A percentile compares a stretch with the other conserved stretches of the same genome.
Evolutionary conservation across 495 filamentous ascomycete genomes (phyloP).

Genomic region (Hypomontagnella submonticulosa): DNA sequence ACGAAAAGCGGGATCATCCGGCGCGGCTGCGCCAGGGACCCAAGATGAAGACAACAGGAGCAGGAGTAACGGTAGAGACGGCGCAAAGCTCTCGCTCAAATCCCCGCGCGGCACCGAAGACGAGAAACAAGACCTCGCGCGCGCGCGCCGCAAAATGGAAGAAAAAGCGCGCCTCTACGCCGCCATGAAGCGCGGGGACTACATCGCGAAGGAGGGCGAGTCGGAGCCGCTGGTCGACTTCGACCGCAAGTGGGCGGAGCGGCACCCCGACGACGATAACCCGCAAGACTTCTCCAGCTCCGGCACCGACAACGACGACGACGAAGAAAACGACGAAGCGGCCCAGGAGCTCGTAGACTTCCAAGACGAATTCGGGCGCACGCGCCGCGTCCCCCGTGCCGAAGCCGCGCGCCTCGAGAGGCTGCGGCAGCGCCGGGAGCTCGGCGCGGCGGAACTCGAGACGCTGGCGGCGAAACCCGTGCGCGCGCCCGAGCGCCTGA

Average conservation of each 20-base stretch:
- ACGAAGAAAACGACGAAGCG: too few relatives aligned
- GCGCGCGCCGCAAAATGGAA: constrained; percentile 81
- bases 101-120: constrained; percentile 58
- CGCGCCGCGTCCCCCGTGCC: constrained; percentile 70
- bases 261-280: constrained; percentile 52
- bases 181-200: constrained; percentile 81
- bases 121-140: constrained; percentile 57
- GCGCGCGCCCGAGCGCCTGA: constrained; percentile 72
- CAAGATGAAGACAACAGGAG: constrained; percentile 25
- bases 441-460: constrained; percentile 60
- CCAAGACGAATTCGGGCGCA: constrained; percentile 89
- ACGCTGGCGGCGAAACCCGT: constrained; percentile 64
- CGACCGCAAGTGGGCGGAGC: constrained; percentile 91
- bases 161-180: constrained; percentile 88
- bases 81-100: constrained; percentile 54
- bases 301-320: constrained; percentile 47
- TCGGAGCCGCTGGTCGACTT: constrained; percentile 83
- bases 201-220: constrained; percentile 64
- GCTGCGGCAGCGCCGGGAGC: constrained; percentile 50
- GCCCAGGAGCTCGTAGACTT: constrained; percentile 82
- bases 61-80: constrained; percentile 29
- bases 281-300: constrained; percentile 52
- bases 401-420: constrained; percentile 69
- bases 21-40: constrained; percentile 18
- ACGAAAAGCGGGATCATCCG: constrained; percentile 55